Percentiles rank a stretch among this genome's conserved stretches.
These are phyloP conservation scores for Cicer yamashitae DNA, from an alignment of 306 rosid species.

Conservation along the genomic window DNA sequence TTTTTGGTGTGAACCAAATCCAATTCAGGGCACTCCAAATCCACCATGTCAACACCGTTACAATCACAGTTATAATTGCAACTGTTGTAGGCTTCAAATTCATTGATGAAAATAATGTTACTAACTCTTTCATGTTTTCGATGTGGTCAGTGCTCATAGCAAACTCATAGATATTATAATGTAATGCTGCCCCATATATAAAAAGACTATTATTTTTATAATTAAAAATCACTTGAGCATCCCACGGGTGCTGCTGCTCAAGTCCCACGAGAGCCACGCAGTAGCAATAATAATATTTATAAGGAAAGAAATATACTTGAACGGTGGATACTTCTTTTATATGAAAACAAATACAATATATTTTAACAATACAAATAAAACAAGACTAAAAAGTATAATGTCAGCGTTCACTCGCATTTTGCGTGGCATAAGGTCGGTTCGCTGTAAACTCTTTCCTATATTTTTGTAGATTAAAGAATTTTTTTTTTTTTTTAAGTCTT, in stretches of 20 bases:
- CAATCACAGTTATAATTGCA: constrained; percentile 33
- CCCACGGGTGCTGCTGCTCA: background rate
- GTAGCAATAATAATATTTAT: background rate
- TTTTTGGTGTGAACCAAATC: constrained; percentile 53
- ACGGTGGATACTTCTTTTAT: background rate
- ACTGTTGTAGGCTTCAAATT: background rate
- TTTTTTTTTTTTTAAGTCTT: too few relatives aligned
- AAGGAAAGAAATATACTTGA: background rate
- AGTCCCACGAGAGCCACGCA: constrained; percentile 31
- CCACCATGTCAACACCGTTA: constrained; percentile 45
- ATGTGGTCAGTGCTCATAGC: background rate
- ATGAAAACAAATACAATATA: background rate
- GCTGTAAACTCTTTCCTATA: too few relatives aligned
- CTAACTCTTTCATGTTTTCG: background rate
- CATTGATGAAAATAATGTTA: constrained; percentile 14
- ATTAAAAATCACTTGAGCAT: background rate
- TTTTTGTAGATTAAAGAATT: too few relatives aligned
- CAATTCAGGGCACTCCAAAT: constrained; percentile 49
- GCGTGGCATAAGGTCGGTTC: too few relatives aligned
- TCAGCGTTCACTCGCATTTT: background rate
- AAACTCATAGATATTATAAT: background rate
- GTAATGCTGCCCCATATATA: background rate
- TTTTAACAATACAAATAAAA: background rate
- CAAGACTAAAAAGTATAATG: background rate
- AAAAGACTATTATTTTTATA: background rate